Conservation (phyloP, 306 rosid species). For the Quercus rubra region DNA sequence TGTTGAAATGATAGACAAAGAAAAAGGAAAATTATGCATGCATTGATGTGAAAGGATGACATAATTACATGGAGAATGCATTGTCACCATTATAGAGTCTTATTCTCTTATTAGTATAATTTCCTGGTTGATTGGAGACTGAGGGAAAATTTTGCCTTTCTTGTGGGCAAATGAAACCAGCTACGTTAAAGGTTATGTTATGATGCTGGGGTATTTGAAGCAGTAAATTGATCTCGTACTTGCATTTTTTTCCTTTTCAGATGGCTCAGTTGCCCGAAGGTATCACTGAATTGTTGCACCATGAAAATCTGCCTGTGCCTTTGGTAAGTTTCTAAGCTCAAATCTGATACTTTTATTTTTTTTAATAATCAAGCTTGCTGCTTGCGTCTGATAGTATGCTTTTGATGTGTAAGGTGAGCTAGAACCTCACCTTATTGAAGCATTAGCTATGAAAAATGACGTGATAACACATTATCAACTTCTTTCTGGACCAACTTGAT, state of each 20-base stretch:
- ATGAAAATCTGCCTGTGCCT: slow-evolving; percentile 68
- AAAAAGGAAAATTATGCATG: not conserved
- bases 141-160: not conserved
- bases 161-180: not conserved
- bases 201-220: not conserved
- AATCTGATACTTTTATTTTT: not conserved
- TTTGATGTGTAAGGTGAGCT: slow-evolving; percentile 3
- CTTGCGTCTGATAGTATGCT: not conserved
- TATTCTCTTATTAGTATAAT: not conserved
- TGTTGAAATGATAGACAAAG: not conserved
- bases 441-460: not conserved
- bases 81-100: not conserved
- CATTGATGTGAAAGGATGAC: not conserved
- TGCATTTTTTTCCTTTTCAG: slow-evolving; percentile 53
- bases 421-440: slow-evolving; percentile 12
- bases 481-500: slow-evolving; percentile 3
- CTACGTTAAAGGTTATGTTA: not conserved
- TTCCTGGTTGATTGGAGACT: not conserved
- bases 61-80: not conserved
- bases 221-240: slow-evolving; percentile 17
- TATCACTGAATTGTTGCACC: slow-evolving; percentile 89
- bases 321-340: slow-evolving; percentile 59
- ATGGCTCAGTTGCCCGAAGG: slow-evolving; percentile 98
- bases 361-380: too few relatives aligned
- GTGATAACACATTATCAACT: not conserved